Conservation (phyloP, 2,329 filamentous ascomycete genomes). For the Chalara sp. region DNA sequence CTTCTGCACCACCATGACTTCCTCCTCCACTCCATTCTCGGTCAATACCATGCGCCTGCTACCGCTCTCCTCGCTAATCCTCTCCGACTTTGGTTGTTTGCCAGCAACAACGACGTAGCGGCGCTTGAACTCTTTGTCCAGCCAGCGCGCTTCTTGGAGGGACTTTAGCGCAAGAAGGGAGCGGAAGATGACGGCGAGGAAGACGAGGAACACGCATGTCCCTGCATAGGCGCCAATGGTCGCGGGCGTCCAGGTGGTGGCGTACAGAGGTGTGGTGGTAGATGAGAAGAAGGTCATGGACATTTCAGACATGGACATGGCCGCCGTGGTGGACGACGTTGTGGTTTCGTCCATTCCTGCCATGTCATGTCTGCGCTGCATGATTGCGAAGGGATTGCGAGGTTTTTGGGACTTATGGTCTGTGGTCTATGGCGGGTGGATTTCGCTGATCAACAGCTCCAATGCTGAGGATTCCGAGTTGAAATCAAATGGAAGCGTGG, state of each 20-base stretch:
- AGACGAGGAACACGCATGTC: slow-evolving; percentile 85
- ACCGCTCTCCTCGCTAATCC: slow-evolving; percentile 36
- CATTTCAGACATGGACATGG: slow-evolving; percentile 39
- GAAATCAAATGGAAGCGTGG: too few species aligned
- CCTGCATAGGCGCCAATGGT: slow-evolving; percentile 70
- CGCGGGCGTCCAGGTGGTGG: slow-evolving; percentile 65
- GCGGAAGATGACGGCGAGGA: slow-evolving; percentile 65
- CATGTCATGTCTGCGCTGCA: slow-evolving; percentile 1
- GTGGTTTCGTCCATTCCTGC: slow-evolving; percentile 18
- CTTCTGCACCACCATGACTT: slow-evolving; percentile 65
- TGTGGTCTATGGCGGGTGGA: too few species aligned
- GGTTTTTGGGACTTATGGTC: too few species aligned
- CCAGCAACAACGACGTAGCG: slow-evolving; percentile 70
- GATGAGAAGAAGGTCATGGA: slow-evolving; percentile 58
- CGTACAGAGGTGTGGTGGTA: slow-evolving; percentile 58
- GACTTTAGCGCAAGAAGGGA: slow-evolving; percentile 65
- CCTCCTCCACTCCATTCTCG: slow-evolving; percentile 74
- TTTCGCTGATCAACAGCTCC: too few species aligned
- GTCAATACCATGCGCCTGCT: slow-evolving; percentile 62
- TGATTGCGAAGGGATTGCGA: too few species aligned
- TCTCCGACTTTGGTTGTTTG: slow-evolving; percentile 34
- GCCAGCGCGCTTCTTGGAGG: slow-evolving; percentile 57
- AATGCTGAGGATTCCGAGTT: too few species aligned
- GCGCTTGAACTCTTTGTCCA: slow-evolving; percentile 63
- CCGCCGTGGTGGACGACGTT: slow-evolving; percentile 46